A percentile compares a stretch with the other conserved stretches of the same genome.
Evolutionary conservation across 2,329 filamentous ascomycete genomes (phyloP).

Genomic region (Capronia americana): DNA sequence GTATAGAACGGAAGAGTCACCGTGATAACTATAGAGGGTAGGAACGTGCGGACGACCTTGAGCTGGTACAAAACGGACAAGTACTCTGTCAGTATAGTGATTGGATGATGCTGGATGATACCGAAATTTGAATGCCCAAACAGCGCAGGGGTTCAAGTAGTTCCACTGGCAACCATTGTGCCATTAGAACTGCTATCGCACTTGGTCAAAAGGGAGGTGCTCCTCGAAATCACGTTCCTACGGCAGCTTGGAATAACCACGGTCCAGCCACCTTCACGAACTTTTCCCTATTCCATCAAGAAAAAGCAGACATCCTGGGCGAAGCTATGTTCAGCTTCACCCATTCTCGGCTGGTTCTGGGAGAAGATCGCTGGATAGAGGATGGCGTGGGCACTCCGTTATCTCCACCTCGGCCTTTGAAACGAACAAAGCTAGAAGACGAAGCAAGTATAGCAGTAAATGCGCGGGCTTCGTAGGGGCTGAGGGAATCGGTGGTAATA

Average conservation of each 20-base stretch:
- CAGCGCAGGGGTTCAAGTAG: not conserved
- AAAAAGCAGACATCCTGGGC: not conserved
- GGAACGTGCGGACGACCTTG: no score
- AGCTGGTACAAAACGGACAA: no score
- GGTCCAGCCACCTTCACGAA: not conserved
- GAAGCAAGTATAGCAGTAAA: no score
- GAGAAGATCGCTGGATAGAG: not conserved
- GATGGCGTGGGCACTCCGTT: not conserved
- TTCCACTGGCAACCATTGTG: not conserved
- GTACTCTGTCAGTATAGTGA: not conserved
- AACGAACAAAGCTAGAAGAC: no score
- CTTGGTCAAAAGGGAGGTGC: no score
- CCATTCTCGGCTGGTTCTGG: not conserved
- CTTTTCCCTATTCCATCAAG: not conserved
- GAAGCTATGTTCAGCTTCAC: not conserved
- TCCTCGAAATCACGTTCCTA: not conserved
- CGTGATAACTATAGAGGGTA: not conserved
- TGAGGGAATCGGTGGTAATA: no score
- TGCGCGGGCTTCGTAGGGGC: no score
- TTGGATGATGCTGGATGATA: not conserved
- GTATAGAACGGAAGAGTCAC: not conserved
- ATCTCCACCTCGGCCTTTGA: no score
- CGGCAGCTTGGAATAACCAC: not conserved
- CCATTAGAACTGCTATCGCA: not conserved
- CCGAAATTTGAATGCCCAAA: not conserved